Percentiles rank a stretch among this genome's conserved stretches.
phyloP scores from a whole-genome alignment of 257 asterid species.

The Orobanche coerulescens region DNA sequence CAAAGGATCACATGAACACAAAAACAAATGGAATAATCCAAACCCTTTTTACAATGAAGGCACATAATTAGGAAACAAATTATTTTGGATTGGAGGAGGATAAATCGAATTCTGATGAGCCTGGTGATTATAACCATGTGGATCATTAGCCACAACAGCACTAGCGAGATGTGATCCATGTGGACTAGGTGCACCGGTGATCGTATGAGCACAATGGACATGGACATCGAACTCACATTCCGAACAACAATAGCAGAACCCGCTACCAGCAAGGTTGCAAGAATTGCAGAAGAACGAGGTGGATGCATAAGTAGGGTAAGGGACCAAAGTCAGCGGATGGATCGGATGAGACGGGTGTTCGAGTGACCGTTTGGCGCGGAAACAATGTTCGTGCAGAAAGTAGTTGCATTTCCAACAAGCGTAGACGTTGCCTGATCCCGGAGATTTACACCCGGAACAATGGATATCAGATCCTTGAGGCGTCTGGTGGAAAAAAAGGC shows the following conservation, averaged over 20 bases:
- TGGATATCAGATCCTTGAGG: conserved; percentile 43
- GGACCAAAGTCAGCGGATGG: conserved; percentile 49
- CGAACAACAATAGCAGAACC: conserved; percentile 48
- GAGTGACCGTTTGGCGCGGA: conserved; percentile 43
- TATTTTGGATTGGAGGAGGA: conserved; percentile 26
- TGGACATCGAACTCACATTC: conserved; percentile 69
- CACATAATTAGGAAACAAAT: conserved; percentile 18
- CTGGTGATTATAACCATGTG: conserved; percentile 1
- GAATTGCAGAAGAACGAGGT: conserved; percentile 46
- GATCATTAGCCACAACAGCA: conserved; percentile 12
- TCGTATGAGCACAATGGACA: conserved; percentile 44
- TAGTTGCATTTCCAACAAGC: conserved; percentile 56
- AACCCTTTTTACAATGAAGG: not conserved
- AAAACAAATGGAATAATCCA: too few species aligned
- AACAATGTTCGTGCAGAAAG: conserved; percentile 56
- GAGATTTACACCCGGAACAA: conserved; percentile 51
- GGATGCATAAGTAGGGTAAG: conserved; percentile 54
- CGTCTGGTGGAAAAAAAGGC: conserved; percentile 41
- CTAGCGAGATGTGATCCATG: conserved; percentile 17
- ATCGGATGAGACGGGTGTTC: conserved; percentile 42
- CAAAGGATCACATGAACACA: too few species aligned
- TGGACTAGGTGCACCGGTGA: not conserved
- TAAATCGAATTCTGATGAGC: conserved; percentile 7
- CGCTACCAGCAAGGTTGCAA: conserved; percentile 41
- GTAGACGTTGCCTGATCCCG: conserved; percentile 35